These are phyloP conservation scores for Hippophae gyantsensis DNA, from an alignment of 306 rosid genomes.

Conservation along the genomic window DNA sequence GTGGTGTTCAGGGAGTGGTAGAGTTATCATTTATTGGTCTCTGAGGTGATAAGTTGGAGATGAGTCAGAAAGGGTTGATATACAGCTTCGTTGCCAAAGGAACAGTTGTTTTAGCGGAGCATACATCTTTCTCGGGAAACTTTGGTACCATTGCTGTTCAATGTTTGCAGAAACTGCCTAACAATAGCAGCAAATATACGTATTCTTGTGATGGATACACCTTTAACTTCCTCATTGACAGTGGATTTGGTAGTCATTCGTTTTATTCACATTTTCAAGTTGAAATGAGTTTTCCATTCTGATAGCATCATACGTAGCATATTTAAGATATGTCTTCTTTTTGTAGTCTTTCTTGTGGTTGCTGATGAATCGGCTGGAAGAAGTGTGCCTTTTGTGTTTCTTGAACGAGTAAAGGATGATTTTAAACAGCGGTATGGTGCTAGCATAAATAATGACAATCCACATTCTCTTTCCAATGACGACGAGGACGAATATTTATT, in stretches of 20 bases:
- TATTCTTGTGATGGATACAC: background rate
- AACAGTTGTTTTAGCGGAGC: constrained; percentile 77
- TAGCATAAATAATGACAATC: constrained; percentile 39
- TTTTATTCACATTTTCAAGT: background rate
- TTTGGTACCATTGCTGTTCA: constrained; percentile 97
- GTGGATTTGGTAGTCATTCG: constrained; percentile 57
- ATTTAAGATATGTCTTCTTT: constrained; percentile 13
- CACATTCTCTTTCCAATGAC: constrained; percentile 67
- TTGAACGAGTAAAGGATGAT: constrained; percentile 88
- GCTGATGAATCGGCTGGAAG: constrained; percentile 88
- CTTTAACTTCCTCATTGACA: constrained; percentile 30
- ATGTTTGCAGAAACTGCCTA: constrained; percentile 81
- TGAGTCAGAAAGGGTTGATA: constrained; percentile 84
- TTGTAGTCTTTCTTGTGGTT: constrained; percentile 92
- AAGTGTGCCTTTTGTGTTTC: constrained; percentile 77
- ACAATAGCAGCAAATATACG: constrained; percentile 81
- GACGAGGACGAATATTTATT: constrained; percentile 72
- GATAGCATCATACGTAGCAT: no score
- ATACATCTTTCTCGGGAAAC: constrained; percentile 80
- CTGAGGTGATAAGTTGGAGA: constrained; percentile 21
- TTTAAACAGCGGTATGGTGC: constrained; percentile 65
- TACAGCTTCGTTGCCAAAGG: constrained; percentile 98
- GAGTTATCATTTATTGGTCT: constrained; percentile 13
- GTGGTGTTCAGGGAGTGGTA: constrained; percentile 21
- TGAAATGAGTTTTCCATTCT: background rate